Percentiles rank a stretch among this genome's conserved stretches.
Evolutionary conservation across 441 rosid species (phyloP).

Genomic region (Caryocar brasiliense): DNA sequence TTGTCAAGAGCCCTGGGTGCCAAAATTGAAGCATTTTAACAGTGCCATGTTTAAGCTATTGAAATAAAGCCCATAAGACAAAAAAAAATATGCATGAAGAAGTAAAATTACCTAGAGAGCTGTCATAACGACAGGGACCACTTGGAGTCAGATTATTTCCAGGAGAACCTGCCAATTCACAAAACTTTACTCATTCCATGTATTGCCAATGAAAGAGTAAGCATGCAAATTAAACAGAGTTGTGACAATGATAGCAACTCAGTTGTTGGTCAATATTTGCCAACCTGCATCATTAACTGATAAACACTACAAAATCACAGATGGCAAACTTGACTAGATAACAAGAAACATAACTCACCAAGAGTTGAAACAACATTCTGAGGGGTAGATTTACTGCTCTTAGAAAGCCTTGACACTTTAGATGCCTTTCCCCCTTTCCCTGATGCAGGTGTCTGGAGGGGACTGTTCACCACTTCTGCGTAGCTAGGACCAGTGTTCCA

Average conservation of each 20-base stretch:
- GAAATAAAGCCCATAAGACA: constrained; percentile 1
- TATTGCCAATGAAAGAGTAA: too few species aligned
- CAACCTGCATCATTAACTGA: not conserved
- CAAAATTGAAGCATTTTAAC: too few species aligned
- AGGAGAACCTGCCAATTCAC: constrained; percentile 74
- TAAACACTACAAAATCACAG: constrained; percentile 4
- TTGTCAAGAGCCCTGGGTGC: constrained; percentile 87
- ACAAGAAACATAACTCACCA: constrained; percentile 35
- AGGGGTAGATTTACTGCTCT: constrained; percentile 46
- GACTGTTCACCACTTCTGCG: constrained; percentile 35
- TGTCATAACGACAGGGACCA: constrained; percentile 96
- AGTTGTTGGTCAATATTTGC: not conserved
- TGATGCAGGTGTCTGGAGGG: constrained; percentile 69
- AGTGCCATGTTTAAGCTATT: too few species aligned
- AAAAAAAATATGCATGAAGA: not conserved
- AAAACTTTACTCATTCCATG: constrained; percentile 14
- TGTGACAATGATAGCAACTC: not conserved
- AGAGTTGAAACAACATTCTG: constrained; percentile 54
- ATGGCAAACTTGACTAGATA: not conserved
- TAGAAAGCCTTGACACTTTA: constrained; percentile 48
- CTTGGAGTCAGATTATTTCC: constrained; percentile 67
- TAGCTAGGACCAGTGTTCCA: constrained; percentile 39
- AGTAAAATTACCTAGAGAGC: constrained; percentile 70
- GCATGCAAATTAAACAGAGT: too few species aligned
- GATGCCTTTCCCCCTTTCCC: constrained; percentile 66